phyloP scores from a whole-genome alignment of 2,329 filamentous ascomycete genomes.

The Xylariaceae sp. region DNA sequence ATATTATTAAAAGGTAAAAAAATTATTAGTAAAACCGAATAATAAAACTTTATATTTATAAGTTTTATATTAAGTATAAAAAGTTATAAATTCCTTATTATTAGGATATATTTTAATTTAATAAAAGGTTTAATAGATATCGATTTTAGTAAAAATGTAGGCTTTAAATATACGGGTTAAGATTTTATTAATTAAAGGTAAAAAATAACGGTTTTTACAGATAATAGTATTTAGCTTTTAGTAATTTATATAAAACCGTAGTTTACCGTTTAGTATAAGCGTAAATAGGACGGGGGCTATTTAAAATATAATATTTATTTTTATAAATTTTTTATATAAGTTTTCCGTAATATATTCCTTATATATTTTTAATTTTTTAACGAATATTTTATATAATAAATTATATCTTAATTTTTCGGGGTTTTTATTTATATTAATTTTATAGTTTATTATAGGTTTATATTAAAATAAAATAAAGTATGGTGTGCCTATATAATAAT shows the following conservation, averaged over 20 bases:
- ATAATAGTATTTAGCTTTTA: too few relatives aligned
- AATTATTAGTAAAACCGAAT: neutral
- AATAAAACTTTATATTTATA: constrained; percentile 12
- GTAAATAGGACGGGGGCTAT: too few relatives aligned
- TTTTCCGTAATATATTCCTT: neutral
- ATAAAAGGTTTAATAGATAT: neutral
- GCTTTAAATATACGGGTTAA: neutral
- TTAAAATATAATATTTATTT: neutral
- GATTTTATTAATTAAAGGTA: constrained; percentile 5
- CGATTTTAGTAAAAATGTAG: constrained; percentile 5
- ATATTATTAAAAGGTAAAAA: constrained; percentile 3
- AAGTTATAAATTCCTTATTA: constrained; percentile 2
- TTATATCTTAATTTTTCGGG: neutral
- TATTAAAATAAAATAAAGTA: neutral
- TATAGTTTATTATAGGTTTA: neutral
- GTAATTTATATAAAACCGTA: too few relatives aligned
- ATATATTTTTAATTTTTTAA: neutral
- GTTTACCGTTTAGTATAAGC: neutral
- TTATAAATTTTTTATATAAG: constrained; percentile 1
- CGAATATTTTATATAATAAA: neutral
- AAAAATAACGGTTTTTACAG: constrained; percentile 1
- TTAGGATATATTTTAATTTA: neutral
- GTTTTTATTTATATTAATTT: neutral
- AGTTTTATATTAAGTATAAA: neutral
- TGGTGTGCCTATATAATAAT: too few relatives aligned